Base-by-base conservation (phyloP, 257 asterid genomes). In the Plantago major region DNA sequence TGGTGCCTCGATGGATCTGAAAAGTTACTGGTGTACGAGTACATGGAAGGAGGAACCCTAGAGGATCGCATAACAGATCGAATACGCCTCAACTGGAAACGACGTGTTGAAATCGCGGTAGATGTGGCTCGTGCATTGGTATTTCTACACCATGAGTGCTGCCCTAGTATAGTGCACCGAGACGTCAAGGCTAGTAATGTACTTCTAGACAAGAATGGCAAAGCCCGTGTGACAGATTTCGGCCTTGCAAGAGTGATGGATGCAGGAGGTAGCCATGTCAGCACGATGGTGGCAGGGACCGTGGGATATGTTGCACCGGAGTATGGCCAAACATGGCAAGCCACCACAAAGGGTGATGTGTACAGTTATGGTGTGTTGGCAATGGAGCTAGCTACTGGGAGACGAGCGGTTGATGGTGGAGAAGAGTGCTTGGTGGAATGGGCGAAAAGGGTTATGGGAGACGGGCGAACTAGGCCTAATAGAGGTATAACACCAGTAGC, bases 281-380 rank as follows among this genome's bases (percentile, higher is more conserved):
- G 96, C 82, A 92, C 99, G 3, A 86, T 82, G 93, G 95, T 92
- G 45, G 97, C 97, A 0, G 98, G 99, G 49, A 92, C 99, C 1
- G 81, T 92, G 9, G 99, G 99, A 14, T 92, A 89, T 43, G 97
- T 92, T 15, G 99, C 99, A 28, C 99, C 98, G 0, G 99, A 92
- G 30, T 92, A 92, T 12, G 95, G 95, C 51, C 99, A 89, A 67
- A 80, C 84, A 11, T 86, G 95, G 99, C 86, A 83, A 18, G 99
- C 99, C 8, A 86, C 99, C 1, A 92, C 99, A 0, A 92, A 89
- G 38, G 99, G 99, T 7, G 99, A 89, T 15, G 96, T 92, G 42
- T 92, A 92, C 65, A 92, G 99, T 73, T 92, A 73, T 5, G 99
- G 99, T 0, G 95, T 92, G 63, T 75, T 92, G 46, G 85, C 76